Conservation (phyloP, 768 basidiomycete genomes). For the Aureoboletus auriporus region DNA sequence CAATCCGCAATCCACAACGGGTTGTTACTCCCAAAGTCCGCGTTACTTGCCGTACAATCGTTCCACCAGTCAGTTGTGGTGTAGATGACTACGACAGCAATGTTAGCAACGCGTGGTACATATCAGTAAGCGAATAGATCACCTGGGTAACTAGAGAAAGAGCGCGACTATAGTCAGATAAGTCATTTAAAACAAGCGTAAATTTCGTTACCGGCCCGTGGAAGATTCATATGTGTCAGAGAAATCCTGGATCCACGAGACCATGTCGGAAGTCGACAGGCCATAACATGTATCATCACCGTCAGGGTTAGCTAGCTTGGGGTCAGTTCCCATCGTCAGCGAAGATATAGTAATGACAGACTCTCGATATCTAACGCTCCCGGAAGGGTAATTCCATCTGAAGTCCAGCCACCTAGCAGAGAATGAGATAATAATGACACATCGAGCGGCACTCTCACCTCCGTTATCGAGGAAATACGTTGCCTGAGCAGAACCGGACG, state of each 20-base stretch:
- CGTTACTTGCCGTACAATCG: constrained; percentile 58
- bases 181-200: background rate
- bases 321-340: background rate
- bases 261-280: constrained; percentile 50
- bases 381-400: constrained; percentile 57
- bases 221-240: constrained; percentile 51
- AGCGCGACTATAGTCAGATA: background rate
- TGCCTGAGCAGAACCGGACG: constrained; percentile 57
- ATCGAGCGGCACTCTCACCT: constrained; percentile 26
- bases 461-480: constrained; percentile 56
- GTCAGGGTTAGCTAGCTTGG: constrained; percentile 44
- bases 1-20: constrained; percentile 63
- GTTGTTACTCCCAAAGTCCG: constrained; percentile 44
- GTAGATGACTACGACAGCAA: constrained; percentile 48
- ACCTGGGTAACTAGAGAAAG: constrained; percentile 38
- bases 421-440: background rate
- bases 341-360: constrained; percentile 22
- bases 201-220: constrained; percentile 39
- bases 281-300: constrained; percentile 55
- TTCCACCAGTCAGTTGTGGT: constrained; percentile 68
- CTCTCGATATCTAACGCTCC: constrained; percentile 64
- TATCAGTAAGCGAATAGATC: constrained; percentile 6
- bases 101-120: background rate
- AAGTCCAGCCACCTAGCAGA: constrained; percentile 46
- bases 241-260: constrained; percentile 61